Conservation (phyloP, 2,329 filamentous ascomycete genomes). For the Xylaria sp. region DNA sequence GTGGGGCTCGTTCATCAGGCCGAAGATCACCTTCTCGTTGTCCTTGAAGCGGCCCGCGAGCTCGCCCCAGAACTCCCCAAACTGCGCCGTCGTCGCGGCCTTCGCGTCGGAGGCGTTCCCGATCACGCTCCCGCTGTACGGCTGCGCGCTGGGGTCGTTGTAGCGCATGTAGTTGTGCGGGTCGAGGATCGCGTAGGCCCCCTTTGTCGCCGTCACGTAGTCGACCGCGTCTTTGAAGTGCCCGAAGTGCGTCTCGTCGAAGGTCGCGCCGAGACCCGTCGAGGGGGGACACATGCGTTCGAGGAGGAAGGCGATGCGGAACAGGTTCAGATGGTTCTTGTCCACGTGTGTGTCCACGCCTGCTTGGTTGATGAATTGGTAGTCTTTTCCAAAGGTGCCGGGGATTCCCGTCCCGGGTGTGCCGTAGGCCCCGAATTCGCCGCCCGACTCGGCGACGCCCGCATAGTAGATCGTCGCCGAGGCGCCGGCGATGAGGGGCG, state of each 20-base stretch:
- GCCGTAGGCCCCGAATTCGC: conserved; percentile 59
- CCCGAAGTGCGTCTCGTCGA: conserved; percentile 62
- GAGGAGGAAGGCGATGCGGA: conserved; percentile 61
- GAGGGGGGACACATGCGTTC: conserved; percentile 61
- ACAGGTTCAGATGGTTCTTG: conserved; percentile 59
- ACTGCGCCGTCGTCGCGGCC: conserved; percentile 59
- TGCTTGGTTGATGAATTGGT: conserved; percentile 59
- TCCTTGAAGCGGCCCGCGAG: conserved; percentile 57
- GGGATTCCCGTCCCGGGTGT: conserved; percentile 57
- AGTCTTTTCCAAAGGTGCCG: conserved; percentile 60
- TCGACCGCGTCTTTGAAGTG: conserved; percentile 59
- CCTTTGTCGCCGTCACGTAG: conserved; percentile 61
- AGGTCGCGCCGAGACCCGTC: conserved; percentile 58
- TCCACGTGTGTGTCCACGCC: conserved; percentile 59
- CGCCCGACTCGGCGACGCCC: conserved; percentile 59
- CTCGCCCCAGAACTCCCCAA: conserved; percentile 61
- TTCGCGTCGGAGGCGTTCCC: conserved; percentile 57
- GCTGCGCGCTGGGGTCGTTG: conserved; percentile 61
- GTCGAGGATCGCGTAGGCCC: conserved; percentile 59
- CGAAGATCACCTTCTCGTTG: conserved; percentile 61
- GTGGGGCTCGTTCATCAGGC: conserved; percentile 63
- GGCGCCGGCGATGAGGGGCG: conserved; percentile 42
- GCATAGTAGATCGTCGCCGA: conserved; percentile 60
- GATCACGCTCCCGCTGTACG: conserved; percentile 60
- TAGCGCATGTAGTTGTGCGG: conserved; percentile 66